Evolutionary conservation across 2,329 filamentous ascomycete species (phyloP), one percentile per base, ranked within the genome.

Genomic region (Hymenoscyphus infarciens): DNA sequence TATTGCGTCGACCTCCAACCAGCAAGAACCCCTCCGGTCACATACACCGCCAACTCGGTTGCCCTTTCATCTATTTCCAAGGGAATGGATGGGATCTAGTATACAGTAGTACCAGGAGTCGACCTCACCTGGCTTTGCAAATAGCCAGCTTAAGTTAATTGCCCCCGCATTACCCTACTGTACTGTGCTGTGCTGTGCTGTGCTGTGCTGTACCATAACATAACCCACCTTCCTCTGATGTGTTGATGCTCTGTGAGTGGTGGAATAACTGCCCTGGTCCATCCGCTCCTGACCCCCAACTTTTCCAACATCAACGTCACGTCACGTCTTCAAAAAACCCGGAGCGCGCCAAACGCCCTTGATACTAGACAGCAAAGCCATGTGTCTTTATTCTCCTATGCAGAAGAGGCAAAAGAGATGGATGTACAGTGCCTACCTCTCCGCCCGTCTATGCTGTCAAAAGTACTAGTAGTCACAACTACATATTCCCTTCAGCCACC

Each of bases 221-320:
- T n/a, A n/a, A n/a, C n/a, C n/a, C n/a, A n/a, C n/a, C n/a, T n/a
- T n/a, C n/a, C n/a, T n/a, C n/a, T n/a, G 57, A 60, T 64, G 64
- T 57, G 16, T 35, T 49, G 5, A 19, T 5, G 25, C 7, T 3
- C 5, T 52, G 0, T 61, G n/a, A 60, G 63, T 69, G 64, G 67
- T 68, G 68, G 67, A 69, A 68, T 45, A 66, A 65, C 52, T n/a
- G n/a, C n/a, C n/a, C n/a, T 68, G 38, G 31, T 61, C 61, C 64
- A 38, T 61, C 57, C 3, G 42, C 27, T 35, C 59, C 22, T 60
- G 63, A 56, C 63, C 38, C 60, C 57, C 61, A 55, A 61, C 45
- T 19, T 61, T 58, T 39, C 45, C 59, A 56, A 59, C 56, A 29
- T 33, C 38, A 49, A 55, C 29, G 25, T 55, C 29, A 49, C 19